Base-by-base conservation (phyloP, 371 early-diverging fungal genomes). In the Lichtheimia hyalospora region DNA sequence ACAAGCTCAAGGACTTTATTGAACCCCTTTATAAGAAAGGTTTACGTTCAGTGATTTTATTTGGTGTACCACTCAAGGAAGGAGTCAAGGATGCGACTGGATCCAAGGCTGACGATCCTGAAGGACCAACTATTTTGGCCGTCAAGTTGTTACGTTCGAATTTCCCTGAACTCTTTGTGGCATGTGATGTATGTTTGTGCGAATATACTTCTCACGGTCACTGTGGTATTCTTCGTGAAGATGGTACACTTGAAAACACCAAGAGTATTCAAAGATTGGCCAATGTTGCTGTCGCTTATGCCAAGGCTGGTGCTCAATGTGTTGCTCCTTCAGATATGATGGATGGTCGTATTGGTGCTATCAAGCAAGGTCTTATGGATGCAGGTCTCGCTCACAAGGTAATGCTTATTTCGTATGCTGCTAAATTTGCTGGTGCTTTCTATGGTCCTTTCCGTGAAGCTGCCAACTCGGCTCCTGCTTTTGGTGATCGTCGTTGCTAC, bases 371-470 rank as follows among this genome's bases (percentile, higher is more conserved):
- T 0, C 75, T 97, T 44, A 75, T 88, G 27, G 81, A 79, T 18
- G 84, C 87, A 52, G 93, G 93, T 0, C 66, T 91, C 20, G 87
- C 87, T 7, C 86, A 89, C 73, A 85, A 88, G 64, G 90, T 89
- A 28, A 80, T 91, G 63, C 85, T 98, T 53, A 96, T 98, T 92
- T 85, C 90, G 14, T 97, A 97, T 71, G 88, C 92, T 57, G 96
- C 96, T 46, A 98, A 98, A 72, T 98, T 94, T 69, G 93, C 98
- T 48, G 90, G 91, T 27, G 84, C 83, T 3, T 96, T 96, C 71
- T 98, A 98, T 69, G 98, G 98, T 0, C 98, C 98, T 0, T 98
- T 98, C 87, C 86, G 97, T 65, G 97, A 96, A 62, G 96, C 96
- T 3, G 95, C 95, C 39, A 89, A 94, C 60, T 96, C 96, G 0